Base-by-base conservation (phyloP, 768 basidiomycete genomes). In the Rhodocollybia butyracea region DNA sequence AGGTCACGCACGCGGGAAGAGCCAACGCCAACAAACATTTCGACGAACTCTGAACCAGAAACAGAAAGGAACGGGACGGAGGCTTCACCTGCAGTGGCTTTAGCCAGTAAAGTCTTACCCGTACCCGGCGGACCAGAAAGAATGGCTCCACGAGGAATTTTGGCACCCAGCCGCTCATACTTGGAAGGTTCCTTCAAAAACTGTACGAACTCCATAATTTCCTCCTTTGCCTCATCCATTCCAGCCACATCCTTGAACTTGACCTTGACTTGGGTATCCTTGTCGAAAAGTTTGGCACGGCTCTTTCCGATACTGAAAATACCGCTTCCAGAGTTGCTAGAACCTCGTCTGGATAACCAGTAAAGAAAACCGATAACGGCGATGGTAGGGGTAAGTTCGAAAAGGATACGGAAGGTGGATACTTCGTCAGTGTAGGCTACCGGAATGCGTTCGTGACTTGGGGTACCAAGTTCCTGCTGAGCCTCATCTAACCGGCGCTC, bases 181-280 rank as follows among this genome's bases (percentile, higher is more conserved):
- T 88, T 89, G 29, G 84, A 74, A 12, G 97, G 97, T 55, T 98
- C 90, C 75, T 98, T 98, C 66, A 99, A 77, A 77, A 99, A 98
- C 64, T 97, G 95, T 68, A 99, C 97, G 63, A 98, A 99, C 69
- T 99, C 97, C 92, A 98, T 96, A 63, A 99, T 96, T 75, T 99
- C 97, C 76, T 95, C 91, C 78, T 99, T 99, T 41, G 95, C 97
- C 73, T 99, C 97, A 73, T 99, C 97, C 96, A 98, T 98, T 34
- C 97, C 97, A 13, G 97, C 97, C 17, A 99, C 93, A 67, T 99
- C 94, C 73, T 86, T 86, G 77, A 99, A 99, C 69, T 90, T 90
- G 64, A 89, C 85, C 68, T 85, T 89, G 66, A 98, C 88, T 51
- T 95, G 91, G 31, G 90, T 94, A 62, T 99, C 96, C 75, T 96